Conservation (phyloP, 1,139 yeast genomes). For the Debaryomycetaceae sp. region DNA sequence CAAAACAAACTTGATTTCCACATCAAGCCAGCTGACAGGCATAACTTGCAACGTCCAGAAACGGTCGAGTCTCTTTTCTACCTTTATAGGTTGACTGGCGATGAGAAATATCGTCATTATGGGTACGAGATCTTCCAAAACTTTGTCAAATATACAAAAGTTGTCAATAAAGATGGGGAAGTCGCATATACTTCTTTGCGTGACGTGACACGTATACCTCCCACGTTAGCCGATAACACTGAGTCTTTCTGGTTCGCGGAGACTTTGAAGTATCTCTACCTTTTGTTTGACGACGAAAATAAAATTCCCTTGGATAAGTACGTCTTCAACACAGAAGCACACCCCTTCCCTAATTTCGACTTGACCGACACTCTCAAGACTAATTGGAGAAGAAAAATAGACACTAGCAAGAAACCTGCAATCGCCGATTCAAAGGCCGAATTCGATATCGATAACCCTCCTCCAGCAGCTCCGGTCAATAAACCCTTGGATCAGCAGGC, state of each 20-base stretch:
- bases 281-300: conserved; percentile 68
- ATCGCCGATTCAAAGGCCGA: conserved; percentile 13
- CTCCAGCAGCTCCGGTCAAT: conserved; percentile 44
- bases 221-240: conserved; percentile 62
- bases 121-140: conserved; percentile 83
- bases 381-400: conserved; percentile 52
- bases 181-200: conserved; percentile 62
- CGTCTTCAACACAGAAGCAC: conserved; percentile 92
- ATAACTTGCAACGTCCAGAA: conserved; percentile 90
- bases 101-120: conserved; percentile 81
- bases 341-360: conserved; percentile 76
- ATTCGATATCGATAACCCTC: conserved; percentile 31
- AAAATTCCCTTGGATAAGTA: conserved; percentile 59
- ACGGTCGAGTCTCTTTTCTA: conserved; percentile 87
- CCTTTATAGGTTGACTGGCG: conserved; percentile 76
- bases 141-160: conserved; percentile 57
- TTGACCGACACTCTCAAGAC: conserved; percentile 55
- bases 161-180: conserved; percentile 50
- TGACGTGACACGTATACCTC: conserved; percentile 63
- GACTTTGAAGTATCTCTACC: conserved; percentile 82
- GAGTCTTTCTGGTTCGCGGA: conserved; percentile 96
- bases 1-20: conserved; percentile 48
- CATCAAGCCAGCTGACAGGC: conserved; percentile 71
- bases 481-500: conserved; percentile 38
- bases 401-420: conserved; percentile 16